phyloP scores from a whole-genome alignment of 108 stramenopile species.

The Cyclotella sp. region DNA sequence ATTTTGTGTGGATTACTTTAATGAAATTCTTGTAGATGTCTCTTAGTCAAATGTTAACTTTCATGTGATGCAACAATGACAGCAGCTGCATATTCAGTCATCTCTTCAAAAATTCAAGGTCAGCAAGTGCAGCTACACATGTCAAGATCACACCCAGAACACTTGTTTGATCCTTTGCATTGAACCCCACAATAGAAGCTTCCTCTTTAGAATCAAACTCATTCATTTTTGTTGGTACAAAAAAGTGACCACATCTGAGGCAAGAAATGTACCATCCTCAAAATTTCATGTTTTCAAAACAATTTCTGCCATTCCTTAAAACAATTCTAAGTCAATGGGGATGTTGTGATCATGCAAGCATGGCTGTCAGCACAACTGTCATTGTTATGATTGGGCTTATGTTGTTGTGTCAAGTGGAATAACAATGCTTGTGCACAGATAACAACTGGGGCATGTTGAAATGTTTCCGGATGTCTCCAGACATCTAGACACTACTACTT shows the following conservation, averaged over 20 bases:
- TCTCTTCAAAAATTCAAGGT: slow-evolving; percentile 26
- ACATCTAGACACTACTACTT: too few species aligned
- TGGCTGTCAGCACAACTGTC: too few species aligned
- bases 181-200: background rate
- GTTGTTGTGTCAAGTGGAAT: too few species aligned
- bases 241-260: slow-evolving; percentile 11
- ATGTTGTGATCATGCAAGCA: too few species aligned
- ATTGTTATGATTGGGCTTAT: too few species aligned
- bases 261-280: slow-evolving; percentile 45
- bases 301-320: slow-evolving; percentile 21
- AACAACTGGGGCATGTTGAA: too few species aligned
- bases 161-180: background rate
- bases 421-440: too few species aligned
- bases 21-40: slow-evolving; percentile 46
- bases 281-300: slow-evolving; percentile 29
- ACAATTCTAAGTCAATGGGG: slow-evolving; percentile 16
- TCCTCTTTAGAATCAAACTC: background rate
- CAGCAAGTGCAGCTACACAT: slow-evolving; percentile 27
- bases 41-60: slow-evolving; percentile 22
- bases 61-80: slow-evolving; percentile 17
- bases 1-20: slow-evolving; percentile 25
- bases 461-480: too few species aligned
- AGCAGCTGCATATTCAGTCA: slow-evolving; percentile 27
- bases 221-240: background rate
- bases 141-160: slow-evolving; percentile 30